phyloP scores from a whole-genome alignment of 2,329 filamentous ascomycete species.

The Aspergillus sp. region DNA sequence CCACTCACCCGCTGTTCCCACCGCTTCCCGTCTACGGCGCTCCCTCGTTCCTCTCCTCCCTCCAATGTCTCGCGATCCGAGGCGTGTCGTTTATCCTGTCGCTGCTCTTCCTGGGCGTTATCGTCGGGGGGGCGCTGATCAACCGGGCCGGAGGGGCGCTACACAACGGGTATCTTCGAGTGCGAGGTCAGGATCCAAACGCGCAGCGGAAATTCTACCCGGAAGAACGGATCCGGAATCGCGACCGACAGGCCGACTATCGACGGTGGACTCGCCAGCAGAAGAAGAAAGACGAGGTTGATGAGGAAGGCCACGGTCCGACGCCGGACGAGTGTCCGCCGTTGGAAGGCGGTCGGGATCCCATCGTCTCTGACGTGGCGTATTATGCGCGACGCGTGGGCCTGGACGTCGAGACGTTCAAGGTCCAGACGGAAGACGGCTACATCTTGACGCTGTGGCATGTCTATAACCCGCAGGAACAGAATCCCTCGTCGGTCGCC shows the following conservation, averaged over 20 bases:
- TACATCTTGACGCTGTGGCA: constrained; percentile 90
- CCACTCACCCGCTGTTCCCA: constrained; percentile 63
- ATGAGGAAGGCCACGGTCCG: constrained; percentile 25
- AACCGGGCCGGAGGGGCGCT: constrained; percentile 61
- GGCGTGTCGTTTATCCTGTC: constrained; percentile 73
- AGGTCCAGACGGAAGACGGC: constrained; percentile 90
- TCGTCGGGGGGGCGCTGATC: constrained; percentile 72
- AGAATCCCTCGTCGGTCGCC: constrained; percentile 54
- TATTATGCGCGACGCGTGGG: constrained; percentile 89
- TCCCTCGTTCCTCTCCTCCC: constrained; percentile 61
- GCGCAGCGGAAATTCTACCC: constrained; percentile 65
- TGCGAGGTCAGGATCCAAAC: constrained; percentile 62
- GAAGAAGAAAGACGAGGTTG: constrained; percentile 38
- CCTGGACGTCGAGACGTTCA: constrained; percentile 76
- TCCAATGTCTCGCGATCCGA: constrained; percentile 67
- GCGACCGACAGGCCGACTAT: constrained; percentile 58
- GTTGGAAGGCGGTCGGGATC: constrained; percentile 77
- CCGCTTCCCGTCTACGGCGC: constrained; percentile 80
- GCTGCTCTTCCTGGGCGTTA: constrained; percentile 70
- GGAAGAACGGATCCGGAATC: constrained; percentile 65
- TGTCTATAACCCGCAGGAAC: constrained; percentile 78
- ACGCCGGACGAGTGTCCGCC: constrained; percentile 60
- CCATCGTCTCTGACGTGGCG: constrained; percentile 71
- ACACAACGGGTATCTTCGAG: constrained; percentile 50
- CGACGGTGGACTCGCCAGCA: constrained; percentile 59